phyloP scores from a whole-genome alignment of 1,284 basidiomycete species.

The Microbotryum lychnidis-dioicae region DNA sequence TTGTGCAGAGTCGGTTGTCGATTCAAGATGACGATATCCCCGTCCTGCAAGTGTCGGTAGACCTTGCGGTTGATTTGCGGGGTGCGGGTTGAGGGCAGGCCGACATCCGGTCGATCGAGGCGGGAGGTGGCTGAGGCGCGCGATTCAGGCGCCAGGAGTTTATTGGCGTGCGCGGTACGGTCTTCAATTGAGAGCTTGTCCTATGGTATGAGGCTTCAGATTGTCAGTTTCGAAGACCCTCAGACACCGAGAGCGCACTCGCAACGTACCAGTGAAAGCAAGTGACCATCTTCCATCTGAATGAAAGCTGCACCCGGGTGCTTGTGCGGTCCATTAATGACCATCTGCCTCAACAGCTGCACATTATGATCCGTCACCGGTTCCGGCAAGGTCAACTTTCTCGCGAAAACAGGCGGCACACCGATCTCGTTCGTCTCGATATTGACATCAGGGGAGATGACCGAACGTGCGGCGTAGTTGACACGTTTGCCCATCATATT shows the following conservation, averaged over 20 bases:
- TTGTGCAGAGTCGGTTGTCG: constrained; percentile 98
- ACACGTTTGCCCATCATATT: constrained; percentile 99
- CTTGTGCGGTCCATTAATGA: constrained; percentile 80
- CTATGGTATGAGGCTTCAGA: constrained; percentile 42
- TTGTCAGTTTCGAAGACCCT: background rate
- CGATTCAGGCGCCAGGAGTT: constrained; percentile 69
- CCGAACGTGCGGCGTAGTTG: constrained; percentile 97
- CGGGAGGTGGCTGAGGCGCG: constrained; percentile 7
- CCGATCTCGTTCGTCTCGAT: constrained; percentile 99
- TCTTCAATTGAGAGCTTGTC: constrained; percentile 79
- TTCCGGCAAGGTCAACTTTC: constrained; percentile 94
- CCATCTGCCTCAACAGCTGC: constrained; percentile 77
- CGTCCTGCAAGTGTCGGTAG: constrained; percentile 87
- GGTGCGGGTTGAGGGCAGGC: constrained; percentile 38
- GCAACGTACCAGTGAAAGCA: constrained; percentile 62
- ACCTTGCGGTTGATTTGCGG: constrained; percentile 85
- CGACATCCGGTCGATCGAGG: constrained; percentile 44
- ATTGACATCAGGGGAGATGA: constrained; percentile 98
- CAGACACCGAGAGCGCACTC: background rate
- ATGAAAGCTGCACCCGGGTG: constrained; percentile 94
- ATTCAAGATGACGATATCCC: constrained; percentile 92
- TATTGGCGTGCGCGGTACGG: constrained; percentile 92
- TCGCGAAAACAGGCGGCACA: constrained; percentile 93
- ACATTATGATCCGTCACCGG: constrained; percentile 90
- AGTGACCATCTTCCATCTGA: constrained; percentile 86